phyloP scores from a whole-genome alignment of 768 basidiomycete genomes.

The Imleria badia region DNA sequence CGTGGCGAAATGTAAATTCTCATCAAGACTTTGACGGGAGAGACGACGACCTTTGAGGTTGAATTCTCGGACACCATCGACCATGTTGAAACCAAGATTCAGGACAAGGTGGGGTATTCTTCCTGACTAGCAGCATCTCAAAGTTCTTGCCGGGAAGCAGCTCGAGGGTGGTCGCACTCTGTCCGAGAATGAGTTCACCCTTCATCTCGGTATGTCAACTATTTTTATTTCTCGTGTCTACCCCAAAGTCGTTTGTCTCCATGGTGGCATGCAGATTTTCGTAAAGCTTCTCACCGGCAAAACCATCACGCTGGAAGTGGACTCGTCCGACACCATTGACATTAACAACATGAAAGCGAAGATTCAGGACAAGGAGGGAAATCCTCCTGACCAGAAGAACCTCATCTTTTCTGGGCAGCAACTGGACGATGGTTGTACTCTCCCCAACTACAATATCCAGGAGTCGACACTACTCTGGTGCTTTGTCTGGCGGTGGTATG shows the following conservation, averaged over 20 bases:
- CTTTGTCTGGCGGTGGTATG: conserved; percentile 69
- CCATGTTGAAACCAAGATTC: conserved; percentile 89
- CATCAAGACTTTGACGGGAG: conserved; percentile 81
- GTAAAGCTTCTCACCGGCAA: conserved; percentile 88
- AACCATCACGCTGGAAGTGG: conserved; percentile 91
- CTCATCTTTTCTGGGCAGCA: conserved; percentile 95
- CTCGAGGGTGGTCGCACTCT: conserved; percentile 89
- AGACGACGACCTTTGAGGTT: conserved; percentile 90
- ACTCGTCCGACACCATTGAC: conserved; percentile 92
- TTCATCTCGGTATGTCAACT: conserved; percentile 37
- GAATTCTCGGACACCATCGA: conserved; percentile 87
- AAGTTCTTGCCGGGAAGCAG: conserved; percentile 93
- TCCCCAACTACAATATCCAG: conserved; percentile 80
- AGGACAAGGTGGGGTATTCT: conserved; percentile 90
- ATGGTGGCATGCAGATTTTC: conserved; percentile 91
- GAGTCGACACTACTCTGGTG: conserved; percentile 72
- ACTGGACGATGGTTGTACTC: conserved; percentile 89
- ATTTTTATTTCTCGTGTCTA: fast-evolving
- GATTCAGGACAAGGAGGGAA: conserved; percentile 83
- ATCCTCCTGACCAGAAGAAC: conserved; percentile 82
- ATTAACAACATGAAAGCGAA: conserved; percentile 85
- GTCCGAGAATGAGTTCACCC: conserved; percentile 85
- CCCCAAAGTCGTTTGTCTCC: conserved; percentile 69
- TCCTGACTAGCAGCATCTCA: conserved; percentile 87
- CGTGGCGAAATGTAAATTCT: conserved; percentile 90